phyloP scores from a whole-genome alignment of 352 stramenopile genomes.

The Phytophthora multivora region DNA sequence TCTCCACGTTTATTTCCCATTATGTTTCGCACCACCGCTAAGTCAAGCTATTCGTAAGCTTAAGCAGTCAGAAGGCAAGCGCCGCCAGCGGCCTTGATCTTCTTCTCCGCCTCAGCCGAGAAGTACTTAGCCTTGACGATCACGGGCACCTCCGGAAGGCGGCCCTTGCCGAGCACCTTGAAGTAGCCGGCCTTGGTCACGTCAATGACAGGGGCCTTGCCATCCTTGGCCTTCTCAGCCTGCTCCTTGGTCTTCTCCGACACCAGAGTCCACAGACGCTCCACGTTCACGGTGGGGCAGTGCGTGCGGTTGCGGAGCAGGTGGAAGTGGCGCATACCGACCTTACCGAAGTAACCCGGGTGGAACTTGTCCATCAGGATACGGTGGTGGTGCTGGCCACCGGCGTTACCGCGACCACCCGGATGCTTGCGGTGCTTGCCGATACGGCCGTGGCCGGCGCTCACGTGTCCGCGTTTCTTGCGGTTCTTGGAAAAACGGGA shows the following conservation, averaged over 20 bases:
- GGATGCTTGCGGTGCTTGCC: constrained; percentile 99
- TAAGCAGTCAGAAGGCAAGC: constrained; percentile 98
- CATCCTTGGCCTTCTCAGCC: constrained; percentile 93
- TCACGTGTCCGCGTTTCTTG: constrained; percentile 99
- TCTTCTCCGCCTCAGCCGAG: constrained; percentile 99
- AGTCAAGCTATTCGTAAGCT: constrained; percentile 58
- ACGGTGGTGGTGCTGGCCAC: constrained; percentile 99
- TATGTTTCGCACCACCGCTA: constrained; percentile 77
- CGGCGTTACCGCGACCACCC: constrained; percentile 99
- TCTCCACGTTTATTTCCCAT: constrained; percentile 74
- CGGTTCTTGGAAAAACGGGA: constrained; percentile 97
- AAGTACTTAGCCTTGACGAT: constrained; percentile 99
- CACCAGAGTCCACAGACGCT: constrained; percentile 99
- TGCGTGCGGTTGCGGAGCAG: constrained; percentile 96
- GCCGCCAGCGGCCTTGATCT: constrained; percentile 99
- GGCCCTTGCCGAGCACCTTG: constrained; percentile 99
- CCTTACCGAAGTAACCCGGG: constrained; percentile 99
- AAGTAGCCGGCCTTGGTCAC: constrained; percentile 98
- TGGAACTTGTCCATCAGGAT: constrained; percentile 99
- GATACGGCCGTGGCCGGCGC: constrained; percentile 99
- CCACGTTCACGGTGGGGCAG: constrained; percentile 99
- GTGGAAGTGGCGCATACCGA: constrained; percentile 99
- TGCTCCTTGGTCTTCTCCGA: constrained; percentile 98
- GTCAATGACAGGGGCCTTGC: constrained; percentile 99
- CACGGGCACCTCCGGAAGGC: constrained; percentile 95